Percentiles rank a stretch among this genome's conserved stretches.
Evolutionary conservation across 495 filamentous ascomycete genomes (phyloP).

Genomic region (Penicillium mononematosum): DNA sequence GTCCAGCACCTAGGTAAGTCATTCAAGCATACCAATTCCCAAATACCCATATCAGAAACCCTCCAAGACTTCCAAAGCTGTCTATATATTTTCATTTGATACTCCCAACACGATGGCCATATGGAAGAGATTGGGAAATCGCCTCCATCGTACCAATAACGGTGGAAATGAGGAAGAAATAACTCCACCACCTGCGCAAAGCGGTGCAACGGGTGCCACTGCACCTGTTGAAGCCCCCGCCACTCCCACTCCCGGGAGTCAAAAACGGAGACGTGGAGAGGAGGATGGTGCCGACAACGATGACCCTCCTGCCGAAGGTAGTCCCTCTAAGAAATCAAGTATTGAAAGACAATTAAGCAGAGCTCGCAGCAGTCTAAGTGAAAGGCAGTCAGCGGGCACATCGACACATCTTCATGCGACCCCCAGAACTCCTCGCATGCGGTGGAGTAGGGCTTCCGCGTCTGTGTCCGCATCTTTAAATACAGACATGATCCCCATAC

Average conservation of each 20-base stretch:
- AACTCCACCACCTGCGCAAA: no score
- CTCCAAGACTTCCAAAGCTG: neutral
- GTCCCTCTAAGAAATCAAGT: no score
- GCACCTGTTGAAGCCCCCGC: no score
- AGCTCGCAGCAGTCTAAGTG: no score
- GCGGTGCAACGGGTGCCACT: no score
- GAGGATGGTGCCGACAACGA: no score
- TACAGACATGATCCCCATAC: neutral
- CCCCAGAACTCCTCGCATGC: neutral
- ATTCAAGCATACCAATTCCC: neutral
- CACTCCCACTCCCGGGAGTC: no score
- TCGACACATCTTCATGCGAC: neutral
- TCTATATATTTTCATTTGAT: neutral
- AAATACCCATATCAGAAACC: neutral
- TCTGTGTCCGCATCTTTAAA: neutral
- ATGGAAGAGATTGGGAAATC: no score
- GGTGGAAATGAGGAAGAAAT: neutral
- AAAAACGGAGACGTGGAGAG: no score
- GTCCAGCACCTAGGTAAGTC: neutral
- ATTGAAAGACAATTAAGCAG: no score
- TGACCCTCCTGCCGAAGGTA: no score
- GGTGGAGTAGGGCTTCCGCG: neutral
- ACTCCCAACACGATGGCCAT: neutral
- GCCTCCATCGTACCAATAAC: neutral
- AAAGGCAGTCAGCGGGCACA: no score